Base-by-base conservation (phyloP, 176 grass and related monocot species). In the Carex littledalei region DNA sequence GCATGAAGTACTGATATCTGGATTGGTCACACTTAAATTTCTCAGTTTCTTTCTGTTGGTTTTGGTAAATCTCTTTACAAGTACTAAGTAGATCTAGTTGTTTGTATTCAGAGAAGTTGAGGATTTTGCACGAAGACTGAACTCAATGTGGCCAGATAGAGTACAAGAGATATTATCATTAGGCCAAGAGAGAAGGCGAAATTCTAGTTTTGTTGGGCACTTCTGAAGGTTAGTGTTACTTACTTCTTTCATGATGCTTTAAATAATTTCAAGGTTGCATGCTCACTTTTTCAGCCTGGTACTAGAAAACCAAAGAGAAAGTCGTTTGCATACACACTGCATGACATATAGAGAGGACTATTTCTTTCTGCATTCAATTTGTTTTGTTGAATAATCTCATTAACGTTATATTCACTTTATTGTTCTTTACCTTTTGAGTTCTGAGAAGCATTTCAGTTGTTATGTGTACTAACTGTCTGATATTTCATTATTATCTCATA, bases 71-170 rank as follows among this genome's bases (percentile, higher is more conserved):
- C 52, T 86, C 1, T 53, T n/a, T n/a, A n/a, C n/a, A n/a, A 55
- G 64, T 79, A 21, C 41, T 79, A 24, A 59, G 72, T 74, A 17
- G 32, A 87, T 91, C 39, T 21, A 83, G 63, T 86, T 82, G 74
- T 72, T 66, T 29, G 62, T 45, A 75, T 88, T 69, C 93, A 99
- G 97, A 83, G 97, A 99, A 96, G 97, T 99, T 26, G 97, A 96
- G 77, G 97, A 96, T 85, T 99, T 99, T 6, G 93, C 97, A 10
- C 90, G 97, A 82, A 92, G 97, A 91, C 85, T 99, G 87, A 99
- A 94, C 85, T 95, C 93, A 37, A 90, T 89, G 85, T 99, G 93
- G 93, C 91, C 93, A 63, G 93, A 99, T 88, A 95, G 96, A 94
- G 85, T 95, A 89, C 91, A 91, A 37, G 89, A 90, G 72, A 87